A percentile compares a stretch with the other conserved stretches of the same genome.
Evolutionary conservation across 305 asterid genomes (phyloP).

Genomic region (Galium porrigens): DNA sequence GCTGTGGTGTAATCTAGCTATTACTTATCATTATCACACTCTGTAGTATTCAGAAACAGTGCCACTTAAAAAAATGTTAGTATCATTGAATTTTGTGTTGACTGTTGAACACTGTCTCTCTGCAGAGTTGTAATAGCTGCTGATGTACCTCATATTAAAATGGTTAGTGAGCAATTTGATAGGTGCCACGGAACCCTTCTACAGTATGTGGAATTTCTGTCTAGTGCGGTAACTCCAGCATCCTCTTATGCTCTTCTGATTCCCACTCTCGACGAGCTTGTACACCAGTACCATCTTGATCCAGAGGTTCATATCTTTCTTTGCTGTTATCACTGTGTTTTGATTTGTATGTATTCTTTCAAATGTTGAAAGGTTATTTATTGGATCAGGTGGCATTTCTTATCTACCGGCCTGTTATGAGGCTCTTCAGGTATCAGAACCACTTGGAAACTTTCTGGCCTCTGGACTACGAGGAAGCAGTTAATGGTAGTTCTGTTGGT

Average conservation of each 20-base stretch:
- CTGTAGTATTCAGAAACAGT: not conserved
- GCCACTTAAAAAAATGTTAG: too few relatives aligned
- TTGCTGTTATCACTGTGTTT: not conserved
- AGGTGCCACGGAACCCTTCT: slow-evolving; percentile 98
- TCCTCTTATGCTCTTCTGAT: slow-evolving; percentile 65
- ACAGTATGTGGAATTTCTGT: slow-evolving; percentile 92
- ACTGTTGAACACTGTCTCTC: slow-evolving; percentile 8
- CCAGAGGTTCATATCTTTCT: slow-evolving; percentile 61
- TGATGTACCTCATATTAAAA: slow-evolving; percentile 69
- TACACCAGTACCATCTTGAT: slow-evolving; percentile 87
- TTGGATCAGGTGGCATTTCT: slow-evolving; percentile 74
- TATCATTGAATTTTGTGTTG: slow-evolving; percentile 16
- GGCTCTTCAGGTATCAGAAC: slow-evolving; percentile 68
- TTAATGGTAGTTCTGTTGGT: slow-evolving; percentile 29
- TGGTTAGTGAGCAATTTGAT: slow-evolving; percentile 97
- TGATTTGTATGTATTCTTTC: not conserved
- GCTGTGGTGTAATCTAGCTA: not conserved
- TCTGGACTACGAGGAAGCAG: slow-evolving; percentile 46
- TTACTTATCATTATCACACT: not conserved
- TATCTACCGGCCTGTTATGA: slow-evolving; percentile 95
- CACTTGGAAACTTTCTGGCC: slow-evolving; percentile 69
- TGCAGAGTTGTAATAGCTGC: slow-evolving; percentile 86
- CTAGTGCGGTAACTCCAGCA: slow-evolving; percentile 73
- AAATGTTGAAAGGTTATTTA: slow-evolving; percentile 11
- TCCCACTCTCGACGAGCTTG: slow-evolving; percentile 85